Percentiles rank a stretch among this genome's conserved stretches.
Evolutionary conservation across 2,329 filamentous ascomycete genomes (phyloP).

Genomic region (Thielaviopsis populi): DNA sequence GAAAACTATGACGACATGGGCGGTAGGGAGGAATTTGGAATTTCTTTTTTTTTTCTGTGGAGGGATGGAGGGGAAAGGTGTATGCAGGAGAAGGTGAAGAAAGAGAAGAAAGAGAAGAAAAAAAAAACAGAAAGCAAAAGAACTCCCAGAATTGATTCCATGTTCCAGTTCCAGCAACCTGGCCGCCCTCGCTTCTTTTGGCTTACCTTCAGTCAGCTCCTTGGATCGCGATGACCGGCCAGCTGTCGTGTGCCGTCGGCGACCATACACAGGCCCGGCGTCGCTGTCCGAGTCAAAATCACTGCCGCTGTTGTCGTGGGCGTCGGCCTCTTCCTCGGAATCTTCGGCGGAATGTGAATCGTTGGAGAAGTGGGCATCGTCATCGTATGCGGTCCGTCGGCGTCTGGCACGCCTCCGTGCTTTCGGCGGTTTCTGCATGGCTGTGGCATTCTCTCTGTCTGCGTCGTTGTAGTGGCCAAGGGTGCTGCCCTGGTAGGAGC

Average conservation of each 20-base stretch:
- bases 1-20: not conserved
- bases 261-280: not conserved
- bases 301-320: not conserved
- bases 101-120: not conserved
- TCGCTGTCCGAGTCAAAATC: not conserved
- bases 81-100: not conserved
- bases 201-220: not conserved
- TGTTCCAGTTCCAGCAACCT: not conserved
- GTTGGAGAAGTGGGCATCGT: constrained; percentile 1
- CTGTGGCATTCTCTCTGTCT: not conserved
- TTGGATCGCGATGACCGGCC: not conserved
- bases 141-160: too few species aligned
- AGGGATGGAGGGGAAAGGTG: not conserved
- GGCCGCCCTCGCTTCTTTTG: not conserved
- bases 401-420: not conserved
- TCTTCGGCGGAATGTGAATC: constrained; percentile 1
- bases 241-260: constrained; percentile 2
- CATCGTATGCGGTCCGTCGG: not conserved
- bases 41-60: not conserved
- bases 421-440: not conserved
- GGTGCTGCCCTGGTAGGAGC: not conserved
- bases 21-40: not conserved
- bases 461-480: constrained; percentile 5
- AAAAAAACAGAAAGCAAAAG: not conserved
- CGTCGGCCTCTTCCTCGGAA: not conserved